Conservation (phyloP, 192 early-diverging fungal genomes). For the Coemansia sp. region DNA sequence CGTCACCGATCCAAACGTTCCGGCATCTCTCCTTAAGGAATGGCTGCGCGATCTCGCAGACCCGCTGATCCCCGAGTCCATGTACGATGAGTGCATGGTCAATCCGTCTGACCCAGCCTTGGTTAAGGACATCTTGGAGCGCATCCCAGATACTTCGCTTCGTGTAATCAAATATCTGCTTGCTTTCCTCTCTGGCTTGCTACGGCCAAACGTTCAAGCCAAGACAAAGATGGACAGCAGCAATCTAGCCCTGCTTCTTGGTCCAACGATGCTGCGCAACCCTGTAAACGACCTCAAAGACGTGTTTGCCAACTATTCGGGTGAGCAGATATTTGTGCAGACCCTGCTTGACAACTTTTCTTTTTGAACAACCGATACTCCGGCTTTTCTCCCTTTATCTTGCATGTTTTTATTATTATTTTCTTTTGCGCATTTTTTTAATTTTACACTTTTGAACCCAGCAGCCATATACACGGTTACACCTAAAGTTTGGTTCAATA, state of each 20-base stretch:
- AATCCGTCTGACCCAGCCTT: conserved; percentile 57
- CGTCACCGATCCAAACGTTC: conserved; percentile 88
- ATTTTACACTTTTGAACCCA: not conserved
- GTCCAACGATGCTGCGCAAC: conserved; percentile 89
- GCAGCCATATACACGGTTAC: too few species aligned
- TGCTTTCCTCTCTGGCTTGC: conserved; percentile 79
- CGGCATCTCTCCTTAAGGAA: conserved; percentile 85
- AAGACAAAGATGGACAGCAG: conserved; percentile 87
- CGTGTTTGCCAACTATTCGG: conserved; percentile 58
- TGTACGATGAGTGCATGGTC: conserved; percentile 77
- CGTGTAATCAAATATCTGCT: conserved; percentile 77
- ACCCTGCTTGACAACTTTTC: conserved; percentile 29
- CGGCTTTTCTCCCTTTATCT: not conserved
- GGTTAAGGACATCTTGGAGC: conserved; percentile 55
- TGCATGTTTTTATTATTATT: not conserved
- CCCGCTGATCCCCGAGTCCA: conserved; percentile 80
- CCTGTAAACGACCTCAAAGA: conserved; percentile 68
- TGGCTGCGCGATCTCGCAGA: conserved; percentile 94
- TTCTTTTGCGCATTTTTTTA: not conserved
- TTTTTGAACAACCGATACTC: not conserved
- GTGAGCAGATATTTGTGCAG: conserved; percentile 54
- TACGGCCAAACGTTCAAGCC: conserved; percentile 66
- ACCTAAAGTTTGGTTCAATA: too few species aligned
- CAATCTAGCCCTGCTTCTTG: conserved; percentile 96
- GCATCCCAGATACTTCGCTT: conserved; percentile 19